phyloP scores from a whole-genome alignment of 352 stramenopile species.

The Phytophthora aleatoria region DNA sequence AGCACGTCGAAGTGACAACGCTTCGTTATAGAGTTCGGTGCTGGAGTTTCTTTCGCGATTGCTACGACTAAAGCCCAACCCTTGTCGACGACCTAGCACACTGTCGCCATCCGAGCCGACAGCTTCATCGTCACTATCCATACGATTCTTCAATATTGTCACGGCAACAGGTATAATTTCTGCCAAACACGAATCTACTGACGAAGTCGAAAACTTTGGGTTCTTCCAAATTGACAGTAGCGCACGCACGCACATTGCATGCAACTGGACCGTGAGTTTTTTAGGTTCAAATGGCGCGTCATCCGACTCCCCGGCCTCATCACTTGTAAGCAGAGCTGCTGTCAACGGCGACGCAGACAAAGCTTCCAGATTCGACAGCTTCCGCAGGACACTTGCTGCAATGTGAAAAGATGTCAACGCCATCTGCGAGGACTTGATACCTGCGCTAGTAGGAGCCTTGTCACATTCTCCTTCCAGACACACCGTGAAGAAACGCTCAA shows the following conservation, averaged over 20 bases:
- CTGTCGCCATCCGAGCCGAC: slow-evolving; percentile 32
- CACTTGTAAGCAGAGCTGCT: slow-evolving; percentile 57
- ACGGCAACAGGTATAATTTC: slow-evolving; percentile 74
- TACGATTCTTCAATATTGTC: slow-evolving; percentile 78
- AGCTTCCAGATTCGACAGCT: slow-evolving; percentile 70
- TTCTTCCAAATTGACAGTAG: slow-evolving; percentile 69
- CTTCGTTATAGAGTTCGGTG: slow-evolving; percentile 45
- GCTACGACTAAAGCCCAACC: slow-evolving; percentile 40
- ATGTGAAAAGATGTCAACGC: slow-evolving; percentile 71
- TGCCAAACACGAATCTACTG: slow-evolving; percentile 56
- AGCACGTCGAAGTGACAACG: slow-evolving; percentile 48
- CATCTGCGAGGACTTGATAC: slow-evolving; percentile 51
- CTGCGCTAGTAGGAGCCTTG: neutral
- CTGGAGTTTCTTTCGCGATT: slow-evolving; percentile 39
- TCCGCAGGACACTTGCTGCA: slow-evolving; percentile 58
- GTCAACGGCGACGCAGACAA: slow-evolving; percentile 71
- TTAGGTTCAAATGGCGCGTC: slow-evolving; percentile 50
- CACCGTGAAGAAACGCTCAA: slow-evolving; percentile 42
- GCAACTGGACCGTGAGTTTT: slow-evolving; percentile 63
- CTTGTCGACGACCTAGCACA: slow-evolving; percentile 42
- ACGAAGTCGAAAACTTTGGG: slow-evolving; percentile 44
- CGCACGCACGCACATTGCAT: slow-evolving; percentile 60
- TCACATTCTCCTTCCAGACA: slow-evolving; percentile 31
- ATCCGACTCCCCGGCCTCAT: slow-evolving; percentile 42
- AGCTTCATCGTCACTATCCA: slow-evolving; percentile 48